These are phyloP conservation scores for Leptodontidium sp. DNA, from an alignment of 2,329 filamentous ascomycete genomes.

Conservation along the genomic window DNA sequence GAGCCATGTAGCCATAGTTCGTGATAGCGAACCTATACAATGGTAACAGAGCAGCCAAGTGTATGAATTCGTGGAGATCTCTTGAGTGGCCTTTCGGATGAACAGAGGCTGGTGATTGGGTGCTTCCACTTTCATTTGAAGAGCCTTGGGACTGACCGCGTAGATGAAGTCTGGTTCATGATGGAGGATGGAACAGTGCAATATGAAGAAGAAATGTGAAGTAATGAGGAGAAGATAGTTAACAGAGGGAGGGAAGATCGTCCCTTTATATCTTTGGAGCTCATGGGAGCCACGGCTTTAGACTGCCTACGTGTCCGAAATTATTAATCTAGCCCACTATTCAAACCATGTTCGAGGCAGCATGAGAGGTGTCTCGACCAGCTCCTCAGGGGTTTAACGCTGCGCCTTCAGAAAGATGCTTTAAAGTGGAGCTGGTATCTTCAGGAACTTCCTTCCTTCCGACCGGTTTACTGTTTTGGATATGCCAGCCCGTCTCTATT, in stretches of 20 bases:
- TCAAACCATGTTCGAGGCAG: constrained; percentile 11
- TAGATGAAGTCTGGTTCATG: constrained; percentile 4
- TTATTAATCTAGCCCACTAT: constrained; percentile 7
- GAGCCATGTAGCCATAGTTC: no score
- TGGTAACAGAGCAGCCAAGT: no score
- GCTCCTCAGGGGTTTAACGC: constrained; percentile 7
- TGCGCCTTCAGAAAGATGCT: constrained; percentile 9
- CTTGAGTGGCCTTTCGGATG: no score
- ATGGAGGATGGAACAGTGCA: constrained; percentile 1
- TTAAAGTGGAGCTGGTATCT: constrained; percentile 14
- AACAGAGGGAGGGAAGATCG: constrained; percentile 3
- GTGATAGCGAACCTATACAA: no score
- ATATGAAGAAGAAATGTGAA: not conserved
- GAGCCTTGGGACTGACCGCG: no score
- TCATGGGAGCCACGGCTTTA: constrained; percentile 7
- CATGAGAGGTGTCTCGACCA: constrained; percentile 8
- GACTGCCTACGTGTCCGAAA: constrained; percentile 8
- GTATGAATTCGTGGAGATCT: no score
- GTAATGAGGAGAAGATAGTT: not conserved
- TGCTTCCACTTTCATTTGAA: no score
- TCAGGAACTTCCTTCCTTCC: no score
- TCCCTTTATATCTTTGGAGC: constrained; percentile 12
- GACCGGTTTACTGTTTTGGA: no score
- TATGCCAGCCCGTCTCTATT: no score
- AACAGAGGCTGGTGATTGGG: no score